These are phyloP conservation scores for Pseudisothecium myosuroides DNA, from an alignment of 225 moss, liverwort and hornwort species.

Conservation along the genomic window DNA sequence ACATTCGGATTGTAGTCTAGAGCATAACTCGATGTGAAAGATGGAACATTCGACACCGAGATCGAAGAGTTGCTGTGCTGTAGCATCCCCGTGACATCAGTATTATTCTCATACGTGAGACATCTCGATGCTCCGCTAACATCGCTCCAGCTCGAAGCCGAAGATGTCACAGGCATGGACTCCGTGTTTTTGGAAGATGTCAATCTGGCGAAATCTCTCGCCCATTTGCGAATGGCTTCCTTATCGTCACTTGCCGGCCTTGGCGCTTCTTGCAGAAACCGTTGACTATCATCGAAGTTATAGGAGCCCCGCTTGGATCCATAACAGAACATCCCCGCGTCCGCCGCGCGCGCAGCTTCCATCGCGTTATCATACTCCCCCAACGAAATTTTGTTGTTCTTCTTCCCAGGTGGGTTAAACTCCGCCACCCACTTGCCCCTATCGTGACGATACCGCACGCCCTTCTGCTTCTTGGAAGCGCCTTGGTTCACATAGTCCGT, in stretches of 20 bases:
- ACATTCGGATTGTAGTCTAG: background rate
- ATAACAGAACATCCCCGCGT: slow-evolving; percentile 29
- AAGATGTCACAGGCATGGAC: background rate
- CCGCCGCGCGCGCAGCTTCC: slow-evolving; percentile 30
- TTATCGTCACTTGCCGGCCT: slow-evolving; percentile 12
- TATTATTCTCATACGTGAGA: background rate
- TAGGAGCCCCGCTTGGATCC: slow-evolving; percentile 12
- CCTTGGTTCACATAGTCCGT: background rate
- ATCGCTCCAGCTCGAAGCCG: slow-evolving; percentile 4
- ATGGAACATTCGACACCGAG: background rate
- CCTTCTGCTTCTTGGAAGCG: slow-evolving; percentile 24
- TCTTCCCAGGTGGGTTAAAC: slow-evolving; percentile 32
- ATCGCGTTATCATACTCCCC: slow-evolving; percentile 16
- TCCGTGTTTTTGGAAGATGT: background rate
- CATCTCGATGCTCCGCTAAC: background rate
- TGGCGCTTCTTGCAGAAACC: background rate
- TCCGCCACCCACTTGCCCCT: slow-evolving; percentile 33
- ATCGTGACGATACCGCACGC: slow-evolving; percentile 19
- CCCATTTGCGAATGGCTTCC: slow-evolving; percentile 32
- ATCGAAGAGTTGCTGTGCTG: slow-evolving; percentile 1
- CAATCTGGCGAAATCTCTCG: slow-evolving; percentile 13
- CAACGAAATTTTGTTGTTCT: slow-evolving; percentile 28
- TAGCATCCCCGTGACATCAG: background rate
- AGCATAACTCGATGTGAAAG: background rate
- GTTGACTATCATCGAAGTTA: slow-evolving; percentile 21